Evolutionary conservation across 2,329 filamentous ascomycete species (phyloP), one percentile per base, ranked within the genome.

Genomic region (Nigrospora sphaerica): DNA sequence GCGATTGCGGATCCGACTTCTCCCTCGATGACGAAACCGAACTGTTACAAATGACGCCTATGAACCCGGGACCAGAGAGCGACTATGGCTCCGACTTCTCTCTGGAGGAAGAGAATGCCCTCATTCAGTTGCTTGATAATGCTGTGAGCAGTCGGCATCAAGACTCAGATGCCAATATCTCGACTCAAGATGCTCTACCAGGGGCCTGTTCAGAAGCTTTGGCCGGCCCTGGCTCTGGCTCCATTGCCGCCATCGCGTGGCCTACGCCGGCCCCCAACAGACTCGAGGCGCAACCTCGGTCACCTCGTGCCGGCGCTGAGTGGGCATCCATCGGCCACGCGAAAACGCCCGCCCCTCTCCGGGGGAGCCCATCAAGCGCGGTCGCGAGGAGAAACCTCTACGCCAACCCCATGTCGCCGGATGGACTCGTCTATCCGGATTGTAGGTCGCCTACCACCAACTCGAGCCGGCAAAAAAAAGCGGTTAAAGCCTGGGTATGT

Each of bases 341-440:
- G 19, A 47, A 50, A 32, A 43, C 32, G 11, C 39, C 44, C 14
- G 32, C 49, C 23, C 23, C 34, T 14, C 40, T 38, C n/a, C 36
- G 34, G 13, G 39, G 31, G 14, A 34, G 13, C 31, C n/a, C 31
- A 16, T 14, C 31, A n/a, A 35, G 16, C 39, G n/a, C 28, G 17
- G 40, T 28, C 17, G 17, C 39, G 31, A 19, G 36, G 12, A 37
- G 19, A 18, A 31, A 17, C 31, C 13, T 34, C 33, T 39, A 23
- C 17, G 16, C 39, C n/a, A 9, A 32, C 4, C 39, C 45, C 36
- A 36, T 49, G 46, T 43, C 50, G 48, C 23, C 45, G 45, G 53
- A 61, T 48, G 54, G 62, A 44, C 54, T 74, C 61, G 49, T 51
- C 52, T 78, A 77, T 64, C 71, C 78, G 59, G 71, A 78, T 68